These are phyloP conservation scores for Capillidium heterosporum DNA, from an alignment of 371 early-diverging fungal species.

Conservation along the genomic window DNA sequence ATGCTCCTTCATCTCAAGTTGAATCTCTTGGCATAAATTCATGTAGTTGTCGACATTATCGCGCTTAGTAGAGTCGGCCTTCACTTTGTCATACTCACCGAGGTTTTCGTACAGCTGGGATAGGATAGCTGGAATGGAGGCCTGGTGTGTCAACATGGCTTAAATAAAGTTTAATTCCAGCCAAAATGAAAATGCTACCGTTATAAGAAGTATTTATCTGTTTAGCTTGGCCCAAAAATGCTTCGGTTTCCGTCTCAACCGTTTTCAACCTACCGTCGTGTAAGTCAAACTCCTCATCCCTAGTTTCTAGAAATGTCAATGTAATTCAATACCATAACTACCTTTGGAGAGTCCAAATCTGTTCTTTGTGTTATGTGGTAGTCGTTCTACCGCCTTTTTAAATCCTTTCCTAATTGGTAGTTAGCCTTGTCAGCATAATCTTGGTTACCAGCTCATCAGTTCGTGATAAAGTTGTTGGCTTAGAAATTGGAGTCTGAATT, in stretches of 20 bases:
- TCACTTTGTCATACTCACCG: neutral
- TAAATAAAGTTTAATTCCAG: neutral
- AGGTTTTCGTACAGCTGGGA: neutral
- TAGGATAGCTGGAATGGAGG: neutral
- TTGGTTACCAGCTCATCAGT: slow-evolving; percentile 1
- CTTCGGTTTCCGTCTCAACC: neutral
- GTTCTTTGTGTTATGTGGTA: slow-evolving; percentile 1
- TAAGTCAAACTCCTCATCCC: slow-evolving; percentile 1
- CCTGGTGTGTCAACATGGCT: slow-evolving; percentile 1
- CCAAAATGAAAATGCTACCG: neutral
- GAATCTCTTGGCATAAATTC: neutral
- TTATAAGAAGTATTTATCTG: neutral
- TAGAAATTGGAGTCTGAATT: too few relatives aligned
- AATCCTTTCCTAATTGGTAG: slow-evolving; percentile 5
- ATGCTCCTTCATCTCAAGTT: neutral
- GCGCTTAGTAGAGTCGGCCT: neutral
- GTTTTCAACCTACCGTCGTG: neutral
- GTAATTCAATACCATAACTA: neutral
- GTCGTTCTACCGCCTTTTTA: slow-evolving; percentile 6
- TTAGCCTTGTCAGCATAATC: neutral
- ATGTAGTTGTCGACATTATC: neutral
- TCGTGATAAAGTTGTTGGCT: too few relatives aligned
- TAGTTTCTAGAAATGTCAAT: neutral
- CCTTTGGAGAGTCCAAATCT: neutral
- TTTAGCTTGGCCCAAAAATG: neutral